Evolutionary conservation across 1,284 basidiomycete genomes (phyloP).

Genomic region (Jaminaea rosea): DNA sequence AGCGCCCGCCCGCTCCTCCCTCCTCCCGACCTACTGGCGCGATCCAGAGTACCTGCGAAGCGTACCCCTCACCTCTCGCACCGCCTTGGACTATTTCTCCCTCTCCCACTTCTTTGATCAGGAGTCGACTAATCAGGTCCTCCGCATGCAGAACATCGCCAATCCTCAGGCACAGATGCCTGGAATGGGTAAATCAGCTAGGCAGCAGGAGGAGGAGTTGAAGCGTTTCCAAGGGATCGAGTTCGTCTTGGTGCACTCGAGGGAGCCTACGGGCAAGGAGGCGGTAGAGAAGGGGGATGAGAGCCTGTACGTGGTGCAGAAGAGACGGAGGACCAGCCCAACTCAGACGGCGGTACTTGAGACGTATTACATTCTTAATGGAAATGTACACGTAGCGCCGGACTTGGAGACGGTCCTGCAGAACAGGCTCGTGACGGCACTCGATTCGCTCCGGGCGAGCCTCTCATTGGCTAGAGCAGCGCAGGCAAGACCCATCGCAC

Average conservation of each 20-base stretch:
- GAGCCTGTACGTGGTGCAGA: background rate
- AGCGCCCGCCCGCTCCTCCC: background rate
- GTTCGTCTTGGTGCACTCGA: conserved; percentile 32
- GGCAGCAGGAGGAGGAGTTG: conserved; percentile 27
- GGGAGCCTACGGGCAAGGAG: background rate
- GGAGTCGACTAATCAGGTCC: conserved; percentile 40
- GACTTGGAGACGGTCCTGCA: background rate
- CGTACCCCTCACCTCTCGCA: conserved; percentile 11
- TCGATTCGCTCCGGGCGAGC: background rate
- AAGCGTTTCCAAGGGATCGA: conserved; percentile 35
- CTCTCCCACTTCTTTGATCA: conserved; percentile 40
- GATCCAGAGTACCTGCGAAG: conserved; percentile 36
- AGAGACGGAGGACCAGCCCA: background rate
- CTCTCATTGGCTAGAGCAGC: background rate
- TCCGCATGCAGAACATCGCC: conserved; percentile 43
- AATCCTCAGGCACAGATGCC: background rate
- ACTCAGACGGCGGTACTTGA: background rate
- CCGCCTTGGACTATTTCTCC: conserved; percentile 35
- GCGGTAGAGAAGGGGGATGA: background rate
- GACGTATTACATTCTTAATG: conserved; percentile 1
- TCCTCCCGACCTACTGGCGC: conserved; percentile 27
- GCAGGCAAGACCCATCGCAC: background rate
- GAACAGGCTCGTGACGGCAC: background rate
- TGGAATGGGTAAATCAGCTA: conserved; percentile 5
- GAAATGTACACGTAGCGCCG: background rate